A percentile compares a stretch with the other conserved stretches of the same genome.
Evolutionary conservation across 129 eudicot genomes (phyloP).

Genomic region (Pittosporum tobira): DNA sequence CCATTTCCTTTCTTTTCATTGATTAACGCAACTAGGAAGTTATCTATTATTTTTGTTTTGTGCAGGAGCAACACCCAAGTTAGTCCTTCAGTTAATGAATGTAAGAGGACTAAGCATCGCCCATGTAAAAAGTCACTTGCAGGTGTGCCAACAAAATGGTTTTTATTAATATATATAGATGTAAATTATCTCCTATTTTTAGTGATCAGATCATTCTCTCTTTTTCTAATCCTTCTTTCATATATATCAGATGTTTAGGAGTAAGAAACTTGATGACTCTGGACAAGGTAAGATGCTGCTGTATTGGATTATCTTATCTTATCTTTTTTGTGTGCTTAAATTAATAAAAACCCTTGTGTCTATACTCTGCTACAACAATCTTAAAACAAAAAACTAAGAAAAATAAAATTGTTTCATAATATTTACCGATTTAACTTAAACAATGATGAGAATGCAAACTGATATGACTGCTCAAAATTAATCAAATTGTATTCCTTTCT

Average conservation of each 20-base stretch:
- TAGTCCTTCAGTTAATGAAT: conserved; percentile 78
- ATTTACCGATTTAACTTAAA: too few relatives aligned
- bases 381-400: too few relatives aligned
- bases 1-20: background rate
- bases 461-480: background rate
- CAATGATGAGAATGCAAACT: too few relatives aligned
- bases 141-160: conserved; percentile 38
- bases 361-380: too few relatives aligned
- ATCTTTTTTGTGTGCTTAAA: background rate
- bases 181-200: background rate
- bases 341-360: too few relatives aligned
- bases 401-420: too few relatives aligned
- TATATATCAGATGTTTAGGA: conserved; percentile 64
- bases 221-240: conserved; percentile 3
- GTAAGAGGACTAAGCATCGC: conserved; percentile 84
- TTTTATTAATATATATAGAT: background rate
- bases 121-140: conserved; percentile 90
- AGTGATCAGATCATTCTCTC: background rate
- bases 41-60: conserved; percentile 13
- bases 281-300: conserved; percentile 48
- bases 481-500: background rate
- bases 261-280: conserved; percentile 74
- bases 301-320: background rate
- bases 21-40: background rate
- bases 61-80: conserved; percentile 84